Evolutionary conservation across 2,329 filamentous ascomycete genomes (phyloP).

Genomic region (Colletotrichum tropicale): DNA sequence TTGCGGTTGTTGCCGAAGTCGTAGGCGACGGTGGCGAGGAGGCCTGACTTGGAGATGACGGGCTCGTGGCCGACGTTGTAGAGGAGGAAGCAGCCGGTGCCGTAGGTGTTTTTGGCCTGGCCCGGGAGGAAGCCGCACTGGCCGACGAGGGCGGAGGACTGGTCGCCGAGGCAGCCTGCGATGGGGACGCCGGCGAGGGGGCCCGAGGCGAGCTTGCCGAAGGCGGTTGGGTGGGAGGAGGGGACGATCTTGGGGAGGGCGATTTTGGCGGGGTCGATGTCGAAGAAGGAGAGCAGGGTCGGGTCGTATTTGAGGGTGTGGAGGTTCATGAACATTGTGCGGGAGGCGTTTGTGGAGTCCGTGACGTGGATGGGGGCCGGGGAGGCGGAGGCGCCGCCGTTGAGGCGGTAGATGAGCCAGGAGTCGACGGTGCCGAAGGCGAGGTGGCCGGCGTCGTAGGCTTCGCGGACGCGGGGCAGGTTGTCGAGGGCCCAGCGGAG

Average conservation of each 20-base stretch:
- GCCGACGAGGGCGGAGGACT: constrained; percentile 84
- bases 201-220: constrained; percentile 70
- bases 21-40: constrained; percentile 87
- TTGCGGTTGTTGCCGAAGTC: constrained; percentile 68
- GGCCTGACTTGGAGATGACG: constrained; percentile 81
- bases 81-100: constrained; percentile 86
- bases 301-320: constrained; percentile 81
- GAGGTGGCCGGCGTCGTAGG: constrained; percentile 77
- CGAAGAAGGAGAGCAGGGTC: constrained; percentile 78
- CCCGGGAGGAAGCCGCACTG: constrained; percentile 85
- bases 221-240: constrained; percentile 76
- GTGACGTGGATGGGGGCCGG: constrained; percentile 76
- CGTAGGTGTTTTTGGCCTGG: constrained; percentile 89
- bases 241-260: constrained; percentile 82
- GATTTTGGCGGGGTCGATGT: constrained; percentile 70
- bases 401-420: constrained; percentile 86
- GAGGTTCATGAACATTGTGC: constrained; percentile 96
- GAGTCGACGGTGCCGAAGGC: constrained; percentile 88
- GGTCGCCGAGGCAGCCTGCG: constrained; percentile 85
- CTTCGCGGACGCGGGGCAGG: constrained; percentile 69
- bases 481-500: constrained; percentile 83
- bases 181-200: constrained; percentile 73
- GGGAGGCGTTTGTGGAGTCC: constrained; percentile 84
- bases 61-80: constrained; percentile 88
- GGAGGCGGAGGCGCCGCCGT: constrained; percentile 69